Evolutionary conservation across 2,329 filamentous ascomycete genomes (phyloP).

Genomic region (Pseudogymnoascus sp.): DNA sequence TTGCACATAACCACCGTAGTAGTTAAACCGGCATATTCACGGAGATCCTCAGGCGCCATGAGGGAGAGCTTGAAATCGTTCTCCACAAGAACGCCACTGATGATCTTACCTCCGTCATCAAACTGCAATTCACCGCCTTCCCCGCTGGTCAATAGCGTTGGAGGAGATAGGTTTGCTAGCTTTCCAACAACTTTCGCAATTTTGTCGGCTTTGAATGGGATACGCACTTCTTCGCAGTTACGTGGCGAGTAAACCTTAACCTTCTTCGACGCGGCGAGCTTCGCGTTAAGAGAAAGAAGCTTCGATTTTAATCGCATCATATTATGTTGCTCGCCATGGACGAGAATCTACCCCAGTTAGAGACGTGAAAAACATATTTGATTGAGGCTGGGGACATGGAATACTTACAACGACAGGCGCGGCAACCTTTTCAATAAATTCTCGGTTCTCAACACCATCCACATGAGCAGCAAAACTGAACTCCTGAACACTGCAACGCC

Average conservation of each 20-base stretch:
- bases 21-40: conserved; percentile 93
- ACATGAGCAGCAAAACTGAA: conserved; percentile 96
- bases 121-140: conserved; percentile 34
- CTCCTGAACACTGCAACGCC: conserved; percentile 88
- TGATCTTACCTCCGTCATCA: conserved; percentile 47
- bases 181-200: conserved; percentile 93
- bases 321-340: conserved; percentile 94
- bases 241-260: conserved; percentile 90
- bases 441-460: conserved; percentile 88
- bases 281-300: conserved; percentile 81
- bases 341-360: conserved; percentile 63
- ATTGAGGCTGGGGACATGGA: background rate
- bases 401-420: conserved; percentile 83
- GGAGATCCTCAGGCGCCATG: conserved; percentile 93
- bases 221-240: conserved; percentile 90
- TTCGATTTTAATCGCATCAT: conserved; percentile 98
- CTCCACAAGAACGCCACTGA: conserved; percentile 89
- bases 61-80: conserved; percentile 96
- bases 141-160: conserved; percentile 33
- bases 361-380: background rate
- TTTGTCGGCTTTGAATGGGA: conserved; percentile 94
- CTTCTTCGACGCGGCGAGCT: conserved; percentile 60
- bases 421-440: conserved; percentile 91
- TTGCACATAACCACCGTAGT: conserved; percentile 92
- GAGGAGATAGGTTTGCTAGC: conserved; percentile 73